Conservation (phyloP, 2,329 filamentous ascomycete species). For the Fusarium verrucosum region DNA sequence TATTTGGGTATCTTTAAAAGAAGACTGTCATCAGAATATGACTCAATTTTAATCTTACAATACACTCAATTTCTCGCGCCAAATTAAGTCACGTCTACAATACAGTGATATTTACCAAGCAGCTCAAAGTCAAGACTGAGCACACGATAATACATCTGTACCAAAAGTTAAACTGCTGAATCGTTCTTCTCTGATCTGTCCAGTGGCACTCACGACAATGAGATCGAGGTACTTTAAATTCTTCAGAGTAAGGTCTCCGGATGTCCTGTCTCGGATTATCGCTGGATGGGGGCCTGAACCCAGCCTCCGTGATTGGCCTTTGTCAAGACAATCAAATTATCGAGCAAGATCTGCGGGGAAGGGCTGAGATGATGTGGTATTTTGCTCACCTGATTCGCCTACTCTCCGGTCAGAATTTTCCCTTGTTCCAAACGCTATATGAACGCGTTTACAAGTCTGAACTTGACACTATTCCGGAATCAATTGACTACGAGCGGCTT, state of each 20-base stretch:
- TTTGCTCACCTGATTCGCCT: slow-evolving; percentile 27
- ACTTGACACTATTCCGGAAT: not conserved
- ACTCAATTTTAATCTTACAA: no score
- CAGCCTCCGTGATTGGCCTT: slow-evolving; percentile 10
- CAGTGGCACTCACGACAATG: slow-evolving; percentile 28
- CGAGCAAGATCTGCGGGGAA: not conserved
- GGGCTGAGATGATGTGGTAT: slow-evolving; percentile 16
- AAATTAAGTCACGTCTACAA: no score
- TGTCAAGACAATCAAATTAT: not conserved
- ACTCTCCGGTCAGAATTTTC: slow-evolving; percentile 31
- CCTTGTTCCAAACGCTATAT: slow-evolving; percentile 18
- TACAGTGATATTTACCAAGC: no score
- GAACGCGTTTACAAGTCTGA: slow-evolving; percentile 8
- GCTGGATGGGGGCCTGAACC: slow-evolving; percentile 14
- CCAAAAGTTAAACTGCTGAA: no score
- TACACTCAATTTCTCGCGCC: no score
- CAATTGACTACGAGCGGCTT: not conserved
- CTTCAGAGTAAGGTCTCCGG: slow-evolving; percentile 39
- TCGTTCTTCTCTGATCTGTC: no score
- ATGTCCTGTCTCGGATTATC: slow-evolving; percentile 28
- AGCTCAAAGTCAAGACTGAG: no score
- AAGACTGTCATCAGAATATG: no score
- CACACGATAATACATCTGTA: no score
- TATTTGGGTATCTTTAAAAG: no score
- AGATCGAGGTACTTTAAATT: slow-evolving; percentile 39